Percentiles rank a stretch among this genome's conserved stretches.
phyloP scores from a whole-genome alignment of 805 yeast genomes.

The Candida anglica region DNA sequence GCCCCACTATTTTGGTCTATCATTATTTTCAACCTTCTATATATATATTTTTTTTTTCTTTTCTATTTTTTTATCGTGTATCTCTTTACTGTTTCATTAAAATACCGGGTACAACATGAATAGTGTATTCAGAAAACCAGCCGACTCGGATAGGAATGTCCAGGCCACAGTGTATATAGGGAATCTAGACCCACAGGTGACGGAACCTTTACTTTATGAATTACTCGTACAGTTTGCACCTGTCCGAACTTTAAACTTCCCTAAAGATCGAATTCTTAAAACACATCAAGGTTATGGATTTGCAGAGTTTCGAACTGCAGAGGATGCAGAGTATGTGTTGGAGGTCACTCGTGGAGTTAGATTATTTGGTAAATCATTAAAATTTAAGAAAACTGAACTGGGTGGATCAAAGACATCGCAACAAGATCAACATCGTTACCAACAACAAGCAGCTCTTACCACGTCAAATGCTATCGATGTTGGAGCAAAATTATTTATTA shows the following conservation, averaged over 20 bases:
- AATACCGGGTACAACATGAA: too few species aligned
- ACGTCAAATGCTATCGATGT: slow-evolving; percentile 25
- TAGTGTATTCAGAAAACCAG: slow-evolving; percentile 27
- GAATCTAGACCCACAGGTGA: slow-evolving; percentile 71
- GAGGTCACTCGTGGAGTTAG: slow-evolving; percentile 56
- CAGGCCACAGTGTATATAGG: slow-evolving; percentile 76
- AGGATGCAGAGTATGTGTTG: slow-evolving; percentile 69
- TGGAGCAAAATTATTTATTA: slow-evolving; percentile 51
- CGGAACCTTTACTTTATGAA: slow-evolving; percentile 72
- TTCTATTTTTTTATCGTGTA: too few species aligned
- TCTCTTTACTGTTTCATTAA: too few species aligned
- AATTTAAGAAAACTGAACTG: slow-evolving; percentile 50
- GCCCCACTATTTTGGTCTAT: too few species aligned
- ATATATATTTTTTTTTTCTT: too few species aligned
- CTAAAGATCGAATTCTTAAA: slow-evolving; percentile 69
- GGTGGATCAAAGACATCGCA: slow-evolving; percentile 3
- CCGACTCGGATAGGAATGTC: slow-evolving; percentile 50
- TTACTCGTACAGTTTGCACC: slow-evolving; percentile 85
- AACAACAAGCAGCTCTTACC: background rate
- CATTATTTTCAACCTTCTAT: too few species aligned
- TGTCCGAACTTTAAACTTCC: slow-evolving; percentile 63
- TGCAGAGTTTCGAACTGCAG: slow-evolving; percentile 57
- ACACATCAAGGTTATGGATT: slow-evolving; percentile 87
- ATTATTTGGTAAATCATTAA: slow-evolving; percentile 57
- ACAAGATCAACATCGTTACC: slow-evolving; percentile 2